Evolutionary conservation across 106 monocot species (phyloP).

Genomic region (Cymbidium sinense): DNA sequence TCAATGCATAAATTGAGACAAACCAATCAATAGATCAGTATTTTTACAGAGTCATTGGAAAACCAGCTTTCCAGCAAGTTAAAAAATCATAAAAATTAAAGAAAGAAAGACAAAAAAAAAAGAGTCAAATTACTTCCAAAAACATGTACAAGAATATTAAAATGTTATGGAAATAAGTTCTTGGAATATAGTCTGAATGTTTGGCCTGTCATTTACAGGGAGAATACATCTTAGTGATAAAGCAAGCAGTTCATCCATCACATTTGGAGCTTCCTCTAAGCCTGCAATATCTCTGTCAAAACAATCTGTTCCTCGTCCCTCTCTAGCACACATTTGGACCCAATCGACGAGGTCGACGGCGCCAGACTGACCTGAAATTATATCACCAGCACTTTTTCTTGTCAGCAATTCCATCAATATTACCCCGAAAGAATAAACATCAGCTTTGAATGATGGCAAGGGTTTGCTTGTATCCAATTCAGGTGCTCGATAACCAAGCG

Average conservation of each 20-base stretch:
- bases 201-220: slow-evolving; percentile 83
- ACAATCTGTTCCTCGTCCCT: slow-evolving; percentile 72
- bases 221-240: slow-evolving; percentile 82
- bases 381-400: slow-evolving; percentile 77
- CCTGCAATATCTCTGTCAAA: slow-evolving; percentile 72
- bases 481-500: slow-evolving; percentile 81
- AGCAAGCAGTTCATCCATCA: slow-evolving; percentile 62
- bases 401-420: slow-evolving; percentile 85
- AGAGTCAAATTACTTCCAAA: slow-evolving; percentile 1
- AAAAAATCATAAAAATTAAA: too few species aligned
- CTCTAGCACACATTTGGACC: slow-evolving; percentile 75
- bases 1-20: not conserved
- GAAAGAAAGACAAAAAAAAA: slow-evolving; percentile 16
- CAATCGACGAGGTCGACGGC: slow-evolving; percentile 85
- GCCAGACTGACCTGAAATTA: slow-evolving; percentile 77
- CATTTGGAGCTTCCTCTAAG: slow-evolving; percentile 63
- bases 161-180: slow-evolving; percentile 69
- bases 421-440: slow-evolving; percentile 80
- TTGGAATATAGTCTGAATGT: slow-evolving; percentile 68
- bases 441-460: slow-evolving; percentile 61
- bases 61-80: slow-evolving; percentile 29
- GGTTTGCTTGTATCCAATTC: slow-evolving; percentile 53
- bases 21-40: slow-evolving; percentile 50
- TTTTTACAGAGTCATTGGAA: slow-evolving; percentile 41
- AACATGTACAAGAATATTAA: slow-evolving; percentile 41